These are phyloP conservation scores for Cercophora scortea DNA, from an alignment of 495 filamentous ascomycete species.

Conservation along the genomic window DNA sequence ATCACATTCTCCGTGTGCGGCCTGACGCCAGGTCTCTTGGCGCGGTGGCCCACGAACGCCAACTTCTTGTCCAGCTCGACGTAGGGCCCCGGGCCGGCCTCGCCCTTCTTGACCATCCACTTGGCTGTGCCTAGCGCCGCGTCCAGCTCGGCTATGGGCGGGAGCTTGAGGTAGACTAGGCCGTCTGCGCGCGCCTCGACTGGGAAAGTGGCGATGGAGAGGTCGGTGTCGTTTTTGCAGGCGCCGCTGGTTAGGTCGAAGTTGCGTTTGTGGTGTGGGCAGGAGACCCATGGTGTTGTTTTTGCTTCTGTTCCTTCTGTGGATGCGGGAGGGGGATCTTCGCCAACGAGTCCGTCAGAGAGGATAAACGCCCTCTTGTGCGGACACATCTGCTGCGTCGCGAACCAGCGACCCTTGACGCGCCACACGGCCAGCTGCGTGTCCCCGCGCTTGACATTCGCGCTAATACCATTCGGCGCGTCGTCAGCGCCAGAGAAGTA, in stretches of 20 bases:
- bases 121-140: constrained; percentile 68
- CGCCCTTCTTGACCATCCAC: constrained; percentile 76
- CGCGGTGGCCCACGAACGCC: constrained; percentile 29
- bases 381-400: constrained; percentile 97
- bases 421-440: constrained; percentile 92
- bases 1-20: constrained; percentile 20
- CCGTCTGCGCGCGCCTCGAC: constrained; percentile 73
- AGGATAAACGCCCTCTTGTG: constrained; percentile 91
- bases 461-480: constrained; percentile 57
- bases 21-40: constrained; percentile 28
- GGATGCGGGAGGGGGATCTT: constrained; percentile 18
- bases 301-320: constrained; percentile 25
- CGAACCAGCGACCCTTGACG: constrained; percentile 73
- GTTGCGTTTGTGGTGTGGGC: constrained; percentile 90
- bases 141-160: constrained; percentile 80
- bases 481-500: constrained; percentile 62
- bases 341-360: constrained; percentile 81
- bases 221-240: constrained; percentile 67
- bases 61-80: constrained; percentile 62
- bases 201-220: constrained; percentile 83
- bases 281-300: constrained; percentile 73
- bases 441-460: constrained; percentile 78
- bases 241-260: constrained; percentile 68
- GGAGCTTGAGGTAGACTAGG: constrained; percentile 79
- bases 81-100: constrained; percentile 53